Percentiles rank a stretch among this genome's conserved stretches.
phyloP scores from a whole-genome alignment of 768 basidiomycete genomes.

The Mycena olivaceomarginata region DNA sequence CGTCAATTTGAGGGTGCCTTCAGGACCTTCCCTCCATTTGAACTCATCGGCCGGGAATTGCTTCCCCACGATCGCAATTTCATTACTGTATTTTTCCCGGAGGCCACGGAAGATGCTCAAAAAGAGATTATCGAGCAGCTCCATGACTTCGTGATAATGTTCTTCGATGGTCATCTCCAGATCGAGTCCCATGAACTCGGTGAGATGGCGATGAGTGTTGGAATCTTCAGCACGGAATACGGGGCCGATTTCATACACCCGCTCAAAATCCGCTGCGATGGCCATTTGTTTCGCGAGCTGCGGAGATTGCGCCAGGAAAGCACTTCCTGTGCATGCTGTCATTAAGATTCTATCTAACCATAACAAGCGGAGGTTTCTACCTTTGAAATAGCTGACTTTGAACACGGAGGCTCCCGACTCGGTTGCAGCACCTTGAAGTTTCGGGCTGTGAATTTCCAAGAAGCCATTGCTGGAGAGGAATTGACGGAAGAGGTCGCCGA shows the following conservation, averaged over 20 bases:
- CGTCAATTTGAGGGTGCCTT: conserved; percentile 89
- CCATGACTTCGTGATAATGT: conserved; percentile 98
- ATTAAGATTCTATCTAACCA: conserved; percentile 6
- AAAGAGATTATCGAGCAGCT: conserved; percentile 92
- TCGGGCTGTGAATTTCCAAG: conserved; percentile 97
- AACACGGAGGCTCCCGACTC: conserved; percentile 98
- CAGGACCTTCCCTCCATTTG: conserved; percentile 93
- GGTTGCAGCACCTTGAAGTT: conserved; percentile 97
- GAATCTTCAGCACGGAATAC: conserved; percentile 99
- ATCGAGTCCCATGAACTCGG: conserved; percentile 99
- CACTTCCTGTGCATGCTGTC: conserved; percentile 74
- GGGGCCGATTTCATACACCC: conserved; percentile 97
- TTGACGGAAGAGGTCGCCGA: conserved; percentile 91
- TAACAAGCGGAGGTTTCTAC: conserved; percentile 57
- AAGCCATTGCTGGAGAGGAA: conserved; percentile 86
- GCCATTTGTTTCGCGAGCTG: conserved; percentile 99
- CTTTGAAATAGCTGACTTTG: conserved; percentile 98
- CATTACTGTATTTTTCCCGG: conserved; percentile 83
- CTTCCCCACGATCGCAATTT: conserved; percentile 87
- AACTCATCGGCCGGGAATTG: conserved; percentile 98
- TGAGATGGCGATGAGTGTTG: conserved; percentile 98
- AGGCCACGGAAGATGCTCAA: conserved; percentile 91
- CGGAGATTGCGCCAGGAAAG: conserved; percentile 97
- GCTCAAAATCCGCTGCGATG: conserved; percentile 98
- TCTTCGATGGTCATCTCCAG: conserved; percentile 99